Conservation (phyloP, 2,329 filamentous ascomycete genomes). For the Aspergillus sp. region DNA sequence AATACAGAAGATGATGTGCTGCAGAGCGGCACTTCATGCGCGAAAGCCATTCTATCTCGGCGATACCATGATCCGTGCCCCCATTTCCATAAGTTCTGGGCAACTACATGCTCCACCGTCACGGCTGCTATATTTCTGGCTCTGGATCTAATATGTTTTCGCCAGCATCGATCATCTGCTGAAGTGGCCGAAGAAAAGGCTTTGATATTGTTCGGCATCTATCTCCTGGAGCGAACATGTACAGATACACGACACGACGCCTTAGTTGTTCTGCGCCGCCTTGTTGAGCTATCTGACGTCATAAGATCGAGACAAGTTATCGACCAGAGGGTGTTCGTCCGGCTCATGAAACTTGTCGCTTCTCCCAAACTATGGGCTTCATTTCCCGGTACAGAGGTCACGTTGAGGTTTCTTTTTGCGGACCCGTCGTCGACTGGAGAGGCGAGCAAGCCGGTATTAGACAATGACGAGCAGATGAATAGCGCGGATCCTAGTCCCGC, state of each 20-base stretch:
- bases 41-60: background rate
- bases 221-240: background rate
- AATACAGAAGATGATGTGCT: background rate
- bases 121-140: conserved; percentile 2
- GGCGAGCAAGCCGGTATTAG: background rate
- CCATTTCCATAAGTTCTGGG: conserved; percentile 5
- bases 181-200: background rate
- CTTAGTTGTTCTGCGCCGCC: background rate
- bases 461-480: background rate
- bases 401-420: background rate
- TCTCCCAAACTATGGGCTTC: background rate
- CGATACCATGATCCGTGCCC: conserved; percentile 3
- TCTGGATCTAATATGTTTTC: conserved; percentile 3
- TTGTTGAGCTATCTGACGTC: background rate
- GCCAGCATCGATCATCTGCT: background rate
- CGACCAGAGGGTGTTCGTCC: background rate
- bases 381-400: background rate
- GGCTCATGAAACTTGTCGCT: conserved; percentile 1
- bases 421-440: background rate
- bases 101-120: background rate
- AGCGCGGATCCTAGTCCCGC: background rate
- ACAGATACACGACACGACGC: conserved; percentile 5
- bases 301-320: background rate
- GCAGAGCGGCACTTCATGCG: background rate
- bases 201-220: background rate